Evolutionary conservation across 2,329 filamentous ascomycete species (phyloP), one percentile per base, ranked within the genome.

Genomic region (Diaporthe sp.): DNA sequence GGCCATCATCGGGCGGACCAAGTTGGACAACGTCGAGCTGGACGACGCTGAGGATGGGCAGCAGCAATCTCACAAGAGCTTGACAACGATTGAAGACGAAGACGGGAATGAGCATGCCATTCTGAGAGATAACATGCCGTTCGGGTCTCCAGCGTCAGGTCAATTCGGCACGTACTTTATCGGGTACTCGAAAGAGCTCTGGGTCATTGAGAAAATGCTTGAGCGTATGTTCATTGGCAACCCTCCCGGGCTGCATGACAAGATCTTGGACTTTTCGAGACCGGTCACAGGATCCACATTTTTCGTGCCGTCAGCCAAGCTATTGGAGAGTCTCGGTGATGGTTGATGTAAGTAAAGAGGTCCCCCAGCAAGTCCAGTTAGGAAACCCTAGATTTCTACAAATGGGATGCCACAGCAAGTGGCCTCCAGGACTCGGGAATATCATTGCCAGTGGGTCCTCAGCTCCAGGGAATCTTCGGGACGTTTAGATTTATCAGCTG

Each of bases 141-240:
- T 61, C 22, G 57, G 57, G 12, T 61, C 58, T 25, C 37, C 58
- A 42, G 58, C 37, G 12, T 42, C 58, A 15, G 58, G 37, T 10
- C n/a, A 61, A 28, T 42, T 61, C 19, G 58, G 58, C n/a, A 61
- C 58, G 13, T 61, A 42, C 58, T 61, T 61, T 12, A 61, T 61
- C 3, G 58, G 58, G 13, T 61, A 61, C 37, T 61, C 37, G 37
- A 61, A 28, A 34, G 42, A 42, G 15, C 58, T 61, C 13, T 61
- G 58, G 58, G 58, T 61, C 5, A 61, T 61, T 19, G 58, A 61
- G 37, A 61, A 17, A n/a, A 61, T 61, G 58, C 58, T 61, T 19
- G 58, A 61, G 37, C 37, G 37, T 5, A 42, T 42, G 37, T 42
- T 61, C 37, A 25, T 42, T 17, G 58, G 58, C 37, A 42, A n/a